phyloP scores from a whole-genome alignment of 768 basidiomycete genomes.

The Lyophyllum shimeji region DNA sequence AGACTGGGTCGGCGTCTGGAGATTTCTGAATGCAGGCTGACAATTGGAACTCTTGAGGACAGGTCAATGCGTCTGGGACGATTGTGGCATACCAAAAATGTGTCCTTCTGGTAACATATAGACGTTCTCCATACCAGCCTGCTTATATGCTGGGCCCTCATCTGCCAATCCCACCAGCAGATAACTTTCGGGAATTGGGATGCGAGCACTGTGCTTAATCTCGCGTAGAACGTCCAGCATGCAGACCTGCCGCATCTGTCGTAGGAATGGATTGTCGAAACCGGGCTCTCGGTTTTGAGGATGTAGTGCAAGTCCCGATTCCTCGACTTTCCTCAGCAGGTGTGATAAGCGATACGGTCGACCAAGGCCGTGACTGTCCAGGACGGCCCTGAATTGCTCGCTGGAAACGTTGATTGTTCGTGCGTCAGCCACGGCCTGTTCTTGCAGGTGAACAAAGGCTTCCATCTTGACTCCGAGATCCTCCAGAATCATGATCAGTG shows the following conservation, averaged over 20 bases:
- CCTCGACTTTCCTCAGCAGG: conserved; percentile 49
- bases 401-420: conserved; percentile 62
- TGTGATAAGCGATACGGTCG: conserved; percentile 46
- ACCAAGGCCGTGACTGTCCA: conserved; percentile 48
- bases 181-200: conserved; percentile 66
- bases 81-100: conserved; percentile 58
- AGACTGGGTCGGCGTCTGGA: conserved; percentile 47
- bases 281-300: conserved; percentile 28
- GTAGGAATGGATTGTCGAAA: conserved; percentile 58
- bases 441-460: conserved; percentile 63
- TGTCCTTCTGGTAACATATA: conserved; percentile 53
- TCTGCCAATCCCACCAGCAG: conserved; percentile 82
- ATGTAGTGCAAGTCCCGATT: conserved; percentile 48
- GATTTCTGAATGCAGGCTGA: conserved; percentile 61
- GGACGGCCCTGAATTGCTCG: conserved; percentile 42
- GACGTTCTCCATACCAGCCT: conserved; percentile 50
- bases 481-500: conserved; percentile 77
- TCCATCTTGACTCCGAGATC: conserved; percentile 63
- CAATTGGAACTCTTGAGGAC: background rate
- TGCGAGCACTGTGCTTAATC: conserved; percentile 75
- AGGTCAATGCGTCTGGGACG: background rate
- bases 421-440: conserved; percentile 52
- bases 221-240: conserved; percentile 66
- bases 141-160: conserved; percentile 67
- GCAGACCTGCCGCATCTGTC: conserved; percentile 56